Conservation (phyloP, 805 yeast species). For the Blastobotrys robertii region DNA sequence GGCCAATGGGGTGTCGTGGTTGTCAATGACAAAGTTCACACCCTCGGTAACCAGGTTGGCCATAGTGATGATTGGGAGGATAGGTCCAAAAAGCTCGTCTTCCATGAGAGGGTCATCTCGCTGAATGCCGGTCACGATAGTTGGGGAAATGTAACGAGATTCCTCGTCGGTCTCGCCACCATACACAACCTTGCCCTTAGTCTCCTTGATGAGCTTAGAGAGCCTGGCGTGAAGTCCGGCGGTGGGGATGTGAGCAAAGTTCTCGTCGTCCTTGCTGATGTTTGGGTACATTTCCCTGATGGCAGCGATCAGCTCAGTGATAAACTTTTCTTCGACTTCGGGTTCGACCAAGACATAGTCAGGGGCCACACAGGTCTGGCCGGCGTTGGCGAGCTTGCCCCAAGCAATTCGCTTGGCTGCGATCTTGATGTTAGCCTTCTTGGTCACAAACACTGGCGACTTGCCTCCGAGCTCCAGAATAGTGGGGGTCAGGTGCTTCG, state of each 20-base stretch:
- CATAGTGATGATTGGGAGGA: conserved; percentile 63
- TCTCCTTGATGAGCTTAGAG: conserved; percentile 15
- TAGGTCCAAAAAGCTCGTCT: conserved; percentile 77
- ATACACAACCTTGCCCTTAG: conserved; percentile 40
- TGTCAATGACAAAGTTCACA: conserved; percentile 28
- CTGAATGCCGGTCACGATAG: conserved; percentile 51
- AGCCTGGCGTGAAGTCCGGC: conserved; percentile 37
- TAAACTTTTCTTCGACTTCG: conserved; percentile 42
- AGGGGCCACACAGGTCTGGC: conserved; percentile 87
- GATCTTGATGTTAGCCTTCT: conserved; percentile 30
- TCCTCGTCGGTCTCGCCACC: conserved; percentile 32
- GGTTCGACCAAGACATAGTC: conserved; percentile 72
- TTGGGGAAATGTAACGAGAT: conserved; percentile 50
- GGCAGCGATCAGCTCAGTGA: conserved; percentile 32
- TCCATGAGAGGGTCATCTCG: conserved; percentile 66
- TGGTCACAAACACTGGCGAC: conserved; percentile 69
- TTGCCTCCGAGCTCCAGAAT: conserved; percentile 88
- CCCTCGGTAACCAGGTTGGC: conserved; percentile 23
- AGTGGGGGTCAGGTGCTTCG: conserved; percentile 73
- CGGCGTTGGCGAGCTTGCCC: conserved; percentile 73
- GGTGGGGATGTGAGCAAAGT: conserved; percentile 53
- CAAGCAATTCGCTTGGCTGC: conserved; percentile 59
- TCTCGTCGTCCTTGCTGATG: conserved; percentile 23
- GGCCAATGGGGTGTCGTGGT: conserved; percentile 74
- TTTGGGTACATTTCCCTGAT: conserved; percentile 34